Base-by-base conservation (phyloP, 179 eudicot species). In the Monotropa hypopitys region DNA sequence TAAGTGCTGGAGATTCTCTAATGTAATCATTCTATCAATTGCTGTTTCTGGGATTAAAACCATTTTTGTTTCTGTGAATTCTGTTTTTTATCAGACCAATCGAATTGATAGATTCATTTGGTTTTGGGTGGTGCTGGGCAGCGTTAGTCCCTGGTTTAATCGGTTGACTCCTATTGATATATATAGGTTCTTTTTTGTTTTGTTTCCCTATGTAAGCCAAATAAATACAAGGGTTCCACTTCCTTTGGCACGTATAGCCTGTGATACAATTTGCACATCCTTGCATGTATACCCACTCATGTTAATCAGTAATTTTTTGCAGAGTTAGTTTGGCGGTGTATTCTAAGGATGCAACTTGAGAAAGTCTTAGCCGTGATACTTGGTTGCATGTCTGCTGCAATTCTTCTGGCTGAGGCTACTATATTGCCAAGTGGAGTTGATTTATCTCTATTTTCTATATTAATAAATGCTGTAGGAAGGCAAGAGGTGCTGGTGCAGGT, bases 371-470 rank as follows among this genome's bases (percentile, higher is more conserved):
- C 98, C 7, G 76, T 94, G 50, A 66, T 89, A 35, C 88, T 94
- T 82, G 97, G 98, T 78, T 91, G 91, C 87, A 88, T 94, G 88
- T 89, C 98, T 63, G 97, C 85, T 85, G 93, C 98, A 54, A 94
- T 94, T 86, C 97, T 94, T 80, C 83, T 94, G 82, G 98, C 98
- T 23, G 98, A 94, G 85, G 98, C 97, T 65, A 94, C 98, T 15
- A 82, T 94, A 71, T 84, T 94, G 56, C 93, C 93, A 18, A 91
- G 85, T 76, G 85, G 85, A 54, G 88, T 92, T 80, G 92, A 95
- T 85, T 85, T 93, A 76, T 95, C 99, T 74, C 92, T 95, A 12
- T 93, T 95, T 84, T 95, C 99, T 46, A 79, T 89, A 70, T 85
- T 95, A 30, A 89, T 95, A 70, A 93, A 95, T 76, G 84, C 86